phyloP scores from a whole-genome alignment of 148 eudicot species.

The Persicaria maculosa region DNA sequence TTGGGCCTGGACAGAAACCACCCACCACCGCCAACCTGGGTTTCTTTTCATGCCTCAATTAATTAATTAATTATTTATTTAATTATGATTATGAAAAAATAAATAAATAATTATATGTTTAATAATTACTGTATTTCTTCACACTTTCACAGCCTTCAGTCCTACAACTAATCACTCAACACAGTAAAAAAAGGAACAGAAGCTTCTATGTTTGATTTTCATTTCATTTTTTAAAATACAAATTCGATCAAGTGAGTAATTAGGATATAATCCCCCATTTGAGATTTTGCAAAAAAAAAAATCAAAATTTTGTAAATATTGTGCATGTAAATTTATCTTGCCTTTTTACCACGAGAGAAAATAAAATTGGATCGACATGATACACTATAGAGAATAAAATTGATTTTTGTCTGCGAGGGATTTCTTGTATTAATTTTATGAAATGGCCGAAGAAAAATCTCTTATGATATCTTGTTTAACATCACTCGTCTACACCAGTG shows the following conservation, averaged over 20 bases:
- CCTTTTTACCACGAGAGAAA: neutral
- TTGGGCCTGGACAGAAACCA: conserved; percentile 8
- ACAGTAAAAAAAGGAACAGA: neutral
- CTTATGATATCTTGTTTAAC: too few relatives aligned
- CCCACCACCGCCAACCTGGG: conserved; percentile 8
- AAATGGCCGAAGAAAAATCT: too few relatives aligned
- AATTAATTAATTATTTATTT: conserved; percentile 1
- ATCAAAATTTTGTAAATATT: neutral
- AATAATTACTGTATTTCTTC: neutral
- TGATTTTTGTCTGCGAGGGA: too few relatives aligned
- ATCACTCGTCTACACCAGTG: too few relatives aligned
- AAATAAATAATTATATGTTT: neutral
- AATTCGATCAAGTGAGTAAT: neutral
- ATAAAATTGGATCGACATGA: neutral
- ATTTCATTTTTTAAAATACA: neutral
- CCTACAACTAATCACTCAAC: neutral
- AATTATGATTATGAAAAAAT: too few relatives aligned
- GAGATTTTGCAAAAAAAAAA: neutral
- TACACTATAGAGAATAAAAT: neutral
- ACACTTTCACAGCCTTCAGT: neutral
- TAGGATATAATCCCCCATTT: neutral
- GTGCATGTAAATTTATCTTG: neutral
- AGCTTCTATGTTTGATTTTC: neutral
- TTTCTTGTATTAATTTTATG: too few relatives aligned
- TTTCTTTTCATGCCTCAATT: neutral